Percentiles rank a stretch among this genome's conserved stretches.
Evolutionary conservation across 2,329 filamentous ascomycete genomes (phyloP).

Genomic region (Calonectria henricotiae): DNA sequence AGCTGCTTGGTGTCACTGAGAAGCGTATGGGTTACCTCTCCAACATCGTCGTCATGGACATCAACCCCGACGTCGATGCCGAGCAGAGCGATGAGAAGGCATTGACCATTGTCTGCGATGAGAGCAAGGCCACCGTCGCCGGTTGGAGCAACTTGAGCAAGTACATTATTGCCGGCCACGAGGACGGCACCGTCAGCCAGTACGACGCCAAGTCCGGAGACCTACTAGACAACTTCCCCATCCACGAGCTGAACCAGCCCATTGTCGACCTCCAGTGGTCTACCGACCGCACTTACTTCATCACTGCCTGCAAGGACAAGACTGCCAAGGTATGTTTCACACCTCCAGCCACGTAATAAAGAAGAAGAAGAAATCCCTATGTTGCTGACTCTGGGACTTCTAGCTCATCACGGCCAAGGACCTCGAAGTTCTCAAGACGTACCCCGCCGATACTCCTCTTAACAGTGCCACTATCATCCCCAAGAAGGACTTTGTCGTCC

Average conservation of each 20-base stretch:
- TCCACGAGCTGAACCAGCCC: conserved; percentile 86
- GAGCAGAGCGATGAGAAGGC: conserved; percentile 88
- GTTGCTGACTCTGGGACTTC: conserved; percentile 37
- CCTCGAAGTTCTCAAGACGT: conserved; percentile 94
- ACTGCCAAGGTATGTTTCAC: conserved; percentile 80
- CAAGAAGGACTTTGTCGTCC: conserved; percentile 98
- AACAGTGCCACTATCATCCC: conserved; percentile 96
- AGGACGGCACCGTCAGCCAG: conserved; percentile 92
- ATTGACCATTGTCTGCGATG: conserved; percentile 92
- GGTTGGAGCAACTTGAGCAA: conserved; percentile 95
- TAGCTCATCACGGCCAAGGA: conserved; percentile 88
- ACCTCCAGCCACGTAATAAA: no score
- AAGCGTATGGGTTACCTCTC: conserved; percentile 98
- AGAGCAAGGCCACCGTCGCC: conserved; percentile 97
- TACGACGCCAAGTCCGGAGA: conserved; percentile 96
- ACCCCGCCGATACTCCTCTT: conserved; percentile 91
- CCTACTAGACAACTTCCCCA: conserved; percentile 83
- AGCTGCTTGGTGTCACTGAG: conserved; percentile 95
- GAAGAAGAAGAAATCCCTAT: neutral
- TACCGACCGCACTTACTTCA: conserved; percentile 95
- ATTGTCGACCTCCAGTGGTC: conserved; percentile 98
- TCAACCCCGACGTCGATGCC: conserved; percentile 86
- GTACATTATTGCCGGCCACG: conserved; percentile 98
- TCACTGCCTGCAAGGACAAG: conserved; percentile 99
- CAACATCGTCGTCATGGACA: conserved; percentile 93